A percentile compares a stretch with the other conserved stretches of the same genome.
Conservation (phyloP, 2,329 filamentous ascomycete species). For the Trichoderma sp. region DNA sequence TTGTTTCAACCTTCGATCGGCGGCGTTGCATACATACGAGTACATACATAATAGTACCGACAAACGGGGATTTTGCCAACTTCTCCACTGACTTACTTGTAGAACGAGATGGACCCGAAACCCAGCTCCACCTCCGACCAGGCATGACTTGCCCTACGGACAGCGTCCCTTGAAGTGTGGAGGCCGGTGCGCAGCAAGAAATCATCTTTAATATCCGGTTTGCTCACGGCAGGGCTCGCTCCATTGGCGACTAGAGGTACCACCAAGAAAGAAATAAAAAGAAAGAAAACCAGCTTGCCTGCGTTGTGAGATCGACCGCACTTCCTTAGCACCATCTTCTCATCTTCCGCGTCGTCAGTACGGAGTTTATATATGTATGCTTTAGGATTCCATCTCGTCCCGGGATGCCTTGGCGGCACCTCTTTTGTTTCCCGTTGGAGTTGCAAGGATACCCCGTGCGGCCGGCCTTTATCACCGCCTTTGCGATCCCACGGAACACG, state of each 20-base stretch:
- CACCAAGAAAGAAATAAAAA: neutral
- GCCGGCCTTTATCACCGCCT: neutral
- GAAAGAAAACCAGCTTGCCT: neutral
- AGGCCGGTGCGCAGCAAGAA: neutral
- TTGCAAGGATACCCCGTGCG: neutral
- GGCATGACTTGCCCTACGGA: neutral
- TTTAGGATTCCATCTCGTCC: neutral
- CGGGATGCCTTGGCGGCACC: neutral
- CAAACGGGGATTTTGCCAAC: neutral
- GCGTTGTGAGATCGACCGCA: neutral
- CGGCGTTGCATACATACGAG: neutral
- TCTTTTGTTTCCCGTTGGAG: neutral
- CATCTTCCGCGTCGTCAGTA: neutral
- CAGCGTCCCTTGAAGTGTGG: neutral
- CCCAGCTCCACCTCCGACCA: neutral
- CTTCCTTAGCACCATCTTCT: neutral
- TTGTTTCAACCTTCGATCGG: neutral
- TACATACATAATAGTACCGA: neutral
- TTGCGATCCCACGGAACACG: neutral
- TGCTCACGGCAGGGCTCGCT: neutral
- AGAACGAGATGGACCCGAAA: neutral
- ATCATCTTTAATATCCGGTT: neutral
- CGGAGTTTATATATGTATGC: neutral
- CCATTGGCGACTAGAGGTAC: neutral
- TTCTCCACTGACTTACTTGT: neutral